Evolutionary conservation across 129 eudicot genomes (phyloP), one percentile per base, ranked within the genome.

Genomic region (Helichrysum umbraculigerum): DNA sequence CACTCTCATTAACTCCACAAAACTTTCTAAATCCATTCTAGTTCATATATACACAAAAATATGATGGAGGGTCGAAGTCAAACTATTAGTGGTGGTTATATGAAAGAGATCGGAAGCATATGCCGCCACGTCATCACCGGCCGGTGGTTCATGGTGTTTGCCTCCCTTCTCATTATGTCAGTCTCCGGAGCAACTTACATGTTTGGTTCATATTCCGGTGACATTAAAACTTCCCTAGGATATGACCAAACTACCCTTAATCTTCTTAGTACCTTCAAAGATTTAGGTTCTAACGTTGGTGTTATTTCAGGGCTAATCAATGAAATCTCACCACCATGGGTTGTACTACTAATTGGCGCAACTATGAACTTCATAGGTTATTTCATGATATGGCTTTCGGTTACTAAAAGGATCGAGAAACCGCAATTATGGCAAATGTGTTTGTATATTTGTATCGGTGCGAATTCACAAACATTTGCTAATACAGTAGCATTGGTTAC

Each of bases 241-340:
- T 91, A 91, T 67, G 91, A 91, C 84, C 97, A 91, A 71, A 81
- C 94, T 8, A 91, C 97, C 77, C 71, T 91, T 19, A 91, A 91
- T 68, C 78, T 90, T 16, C 77, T 90, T 7, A 57, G 96, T 51
- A 86, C 87, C 76, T 90, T 86, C 89, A 90, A 90, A 52, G 89
- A 86, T 82, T 72, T 87, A 22, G 96, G 92, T 11, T 84, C 82
- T 0, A 87, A 85, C 57, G 78, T 90, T 16, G 96, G 90, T 5
- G 65, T 90, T 11, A 33, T 86, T 4, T 77, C 96, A 1, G 96
- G 93, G 21, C 76, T 90, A 16, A 77, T 88, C 79, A 88, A 86
- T 56, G 96, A 90, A 51, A 66, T 90, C 28, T 57, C 88, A 0
- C 96, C 96, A 25, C 93, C 93, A 5, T 90, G 96, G 96, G 86